phyloP scores from a whole-genome alignment of 75 land plant genomes.

The Cupressus sempervirens region DNA sequence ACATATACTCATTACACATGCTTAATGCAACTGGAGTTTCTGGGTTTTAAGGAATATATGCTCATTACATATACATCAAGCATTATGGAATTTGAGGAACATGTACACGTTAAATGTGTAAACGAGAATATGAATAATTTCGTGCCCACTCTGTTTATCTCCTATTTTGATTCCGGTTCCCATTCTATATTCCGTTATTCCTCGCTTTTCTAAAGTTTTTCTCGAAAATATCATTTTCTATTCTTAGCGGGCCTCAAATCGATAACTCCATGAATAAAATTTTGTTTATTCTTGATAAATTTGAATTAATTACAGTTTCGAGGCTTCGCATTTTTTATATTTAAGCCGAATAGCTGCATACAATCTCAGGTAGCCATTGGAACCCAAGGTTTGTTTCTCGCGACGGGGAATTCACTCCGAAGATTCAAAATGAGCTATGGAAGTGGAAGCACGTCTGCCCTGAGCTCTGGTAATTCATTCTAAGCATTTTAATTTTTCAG shows the following conservation, averaged over 20 bases:
- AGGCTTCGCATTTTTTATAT: background rate
- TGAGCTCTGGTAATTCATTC: slow-evolving; percentile 2
- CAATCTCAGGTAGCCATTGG: background rate
- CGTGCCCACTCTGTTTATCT: background rate
- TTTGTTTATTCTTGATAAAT: background rate
- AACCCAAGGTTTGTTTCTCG: background rate
- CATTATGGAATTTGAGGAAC: background rate
- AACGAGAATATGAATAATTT: background rate
- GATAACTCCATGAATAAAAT: no score
- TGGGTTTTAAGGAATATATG: background rate
- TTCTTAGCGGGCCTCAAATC: background rate
- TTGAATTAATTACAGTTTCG: background rate
- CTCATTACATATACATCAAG: background rate
- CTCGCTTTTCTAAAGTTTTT: background rate
- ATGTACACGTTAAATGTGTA: background rate
- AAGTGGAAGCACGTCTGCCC: background rate
- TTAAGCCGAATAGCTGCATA: slow-evolving; percentile 1
- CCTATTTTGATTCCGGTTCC: background rate
- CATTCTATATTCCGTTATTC: background rate
- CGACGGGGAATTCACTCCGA: background rate
- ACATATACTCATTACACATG: background rate
- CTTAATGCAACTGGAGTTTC: no score
- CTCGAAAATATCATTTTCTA: background rate
- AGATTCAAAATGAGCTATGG: slow-evolving; percentile 3
- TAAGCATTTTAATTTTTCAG: background rate